Conservation (phyloP, 257 asterid species). For the Solanum neorickii region DNA sequence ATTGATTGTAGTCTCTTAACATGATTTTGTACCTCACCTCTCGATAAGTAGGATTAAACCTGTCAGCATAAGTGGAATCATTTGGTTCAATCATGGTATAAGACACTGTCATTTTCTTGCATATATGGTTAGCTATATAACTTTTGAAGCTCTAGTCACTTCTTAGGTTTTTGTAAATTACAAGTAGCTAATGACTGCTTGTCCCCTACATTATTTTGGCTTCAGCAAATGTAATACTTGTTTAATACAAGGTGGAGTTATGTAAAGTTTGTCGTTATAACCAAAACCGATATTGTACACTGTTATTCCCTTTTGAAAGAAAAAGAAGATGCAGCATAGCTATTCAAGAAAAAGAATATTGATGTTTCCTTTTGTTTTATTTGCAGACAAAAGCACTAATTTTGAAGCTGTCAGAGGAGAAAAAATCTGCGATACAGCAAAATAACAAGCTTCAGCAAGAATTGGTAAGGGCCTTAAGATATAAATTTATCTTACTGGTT, state of each 20-base stretch:
- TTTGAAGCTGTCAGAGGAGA: slow-evolving; percentile 74
- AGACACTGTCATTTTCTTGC: not conserved
- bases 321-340: not conserved
- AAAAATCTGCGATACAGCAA: slow-evolving; percentile 49
- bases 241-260: not conserved
- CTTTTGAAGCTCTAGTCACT: not conserved
- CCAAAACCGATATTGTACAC: not conserved
- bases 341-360: not conserved
- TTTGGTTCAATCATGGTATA: not conserved
- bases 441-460: slow-evolving; percentile 62
- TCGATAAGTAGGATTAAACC: not conserved
- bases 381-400: slow-evolving; percentile 60
- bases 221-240: not conserved
- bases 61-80: not conserved
- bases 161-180: not conserved
- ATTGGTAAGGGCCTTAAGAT: slow-evolving; percentile 16
- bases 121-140: not conserved
- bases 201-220: not conserved
- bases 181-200: not conserved
- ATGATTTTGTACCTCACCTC: not conserved
- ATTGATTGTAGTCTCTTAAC: not conserved
- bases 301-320: not conserved
- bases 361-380: slow-evolving; percentile 3
- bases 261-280: not conserved
- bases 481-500: not conserved